These are phyloP conservation scores for Catunica adiposa DNA, from an alignment of 2,329 filamentous ascomycete genomes.

Conservation along the genomic window DNA sequence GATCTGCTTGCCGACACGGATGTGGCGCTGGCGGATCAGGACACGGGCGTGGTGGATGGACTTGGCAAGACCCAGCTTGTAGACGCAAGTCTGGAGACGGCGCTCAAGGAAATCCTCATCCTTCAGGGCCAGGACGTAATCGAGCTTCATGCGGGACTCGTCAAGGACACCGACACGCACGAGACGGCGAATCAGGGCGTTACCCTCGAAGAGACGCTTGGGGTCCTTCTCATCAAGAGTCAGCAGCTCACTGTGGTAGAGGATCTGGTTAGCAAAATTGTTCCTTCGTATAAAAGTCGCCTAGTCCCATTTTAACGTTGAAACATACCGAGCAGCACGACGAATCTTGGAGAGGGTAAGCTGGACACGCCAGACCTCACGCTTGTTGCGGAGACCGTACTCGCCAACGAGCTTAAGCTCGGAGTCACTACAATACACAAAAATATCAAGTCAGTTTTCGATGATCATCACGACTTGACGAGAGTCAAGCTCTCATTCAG, in stretches of 20 bases:
- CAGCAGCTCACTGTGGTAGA: conserved; percentile 69
- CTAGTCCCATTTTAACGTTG: background rate
- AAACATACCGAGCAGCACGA: conserved; percentile 91
- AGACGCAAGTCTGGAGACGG: conserved; percentile 98
- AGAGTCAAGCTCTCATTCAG: conserved; percentile 96
- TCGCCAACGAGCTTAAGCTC: conserved; percentile 99
- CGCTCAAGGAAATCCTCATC: conserved; percentile 99
- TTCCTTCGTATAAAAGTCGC: background rate
- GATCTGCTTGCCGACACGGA: conserved; percentile 99
- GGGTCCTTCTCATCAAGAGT: conserved; percentile 99
- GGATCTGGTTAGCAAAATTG: conserved; percentile 9
- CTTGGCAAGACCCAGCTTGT: conserved; percentile 99
- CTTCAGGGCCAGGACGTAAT: conserved; percentile 99
- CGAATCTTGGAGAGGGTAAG: conserved; percentile 99
- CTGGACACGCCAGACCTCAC: conserved; percentile 99
- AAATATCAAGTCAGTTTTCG: conserved; percentile 43
- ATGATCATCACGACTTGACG: conserved; percentile 71
- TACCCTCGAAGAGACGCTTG: conserved; percentile 99
- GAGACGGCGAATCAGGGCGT: conserved; percentile 98
- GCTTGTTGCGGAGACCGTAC: conserved; percentile 99
- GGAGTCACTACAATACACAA: conserved; percentile 58
- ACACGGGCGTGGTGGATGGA: conserved; percentile 99
- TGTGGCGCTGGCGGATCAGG: conserved; percentile 98
- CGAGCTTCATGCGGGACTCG: conserved; percentile 99
- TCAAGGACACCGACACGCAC: conserved; percentile 99